Conservation (phyloP, 495 filamentous ascomycete species). For the Tuber magnatum region DNA sequence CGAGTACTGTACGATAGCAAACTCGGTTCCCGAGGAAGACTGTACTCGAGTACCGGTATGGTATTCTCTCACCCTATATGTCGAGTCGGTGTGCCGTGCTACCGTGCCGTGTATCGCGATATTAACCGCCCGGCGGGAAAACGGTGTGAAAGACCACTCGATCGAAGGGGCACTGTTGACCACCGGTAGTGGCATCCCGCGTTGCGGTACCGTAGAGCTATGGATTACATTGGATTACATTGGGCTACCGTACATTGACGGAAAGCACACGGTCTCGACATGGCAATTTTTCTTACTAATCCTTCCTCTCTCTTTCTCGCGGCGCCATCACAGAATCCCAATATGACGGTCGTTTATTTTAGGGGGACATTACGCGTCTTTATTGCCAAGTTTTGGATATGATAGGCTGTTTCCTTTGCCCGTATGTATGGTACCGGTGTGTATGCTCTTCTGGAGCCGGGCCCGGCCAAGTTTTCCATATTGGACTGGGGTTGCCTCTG, state of each 20-base stretch:
- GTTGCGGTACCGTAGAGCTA: neutral
- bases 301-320: neutral
- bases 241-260: neutral
- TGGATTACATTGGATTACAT: neutral
- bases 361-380: neutral
- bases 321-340: neutral
- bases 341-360: neutral
- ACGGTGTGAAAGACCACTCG: neutral
- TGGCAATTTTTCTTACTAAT: neutral
- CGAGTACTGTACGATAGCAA: too few species aligned
- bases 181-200: neutral
- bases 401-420: too few species aligned
- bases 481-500: neutral
- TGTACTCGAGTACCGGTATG: neutral
- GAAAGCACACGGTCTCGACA: neutral
- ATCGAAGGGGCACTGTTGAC: neutral
- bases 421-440: neutral
- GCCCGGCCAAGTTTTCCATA: neutral
- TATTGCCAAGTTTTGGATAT: neutral
- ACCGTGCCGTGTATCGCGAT: neutral
- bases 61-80: neutral
- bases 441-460: neutral
- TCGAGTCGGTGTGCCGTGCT: neutral
- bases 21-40: slow-evolving; percentile 2
- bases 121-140: neutral